Conservation (phyloP, 139 green algal genomes). For the Tetradesmus lagerheimii region DNA sequence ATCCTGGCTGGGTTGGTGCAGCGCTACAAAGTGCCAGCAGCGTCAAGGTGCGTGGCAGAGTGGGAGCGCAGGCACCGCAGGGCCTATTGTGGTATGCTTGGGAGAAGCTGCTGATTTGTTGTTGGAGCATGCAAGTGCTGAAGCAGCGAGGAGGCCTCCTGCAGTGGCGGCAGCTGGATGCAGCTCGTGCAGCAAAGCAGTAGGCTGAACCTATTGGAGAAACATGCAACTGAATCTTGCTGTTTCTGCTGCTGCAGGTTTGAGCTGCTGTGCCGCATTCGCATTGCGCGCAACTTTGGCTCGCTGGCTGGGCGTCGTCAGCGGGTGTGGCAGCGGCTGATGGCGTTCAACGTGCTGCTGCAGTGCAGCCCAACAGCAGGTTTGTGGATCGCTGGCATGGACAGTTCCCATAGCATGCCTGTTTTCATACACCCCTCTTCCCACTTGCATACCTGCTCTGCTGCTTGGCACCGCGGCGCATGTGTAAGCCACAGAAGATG, state of each 20-base stretch:
- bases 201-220: not conserved
- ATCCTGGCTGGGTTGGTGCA: slow-evolving; percentile 77
- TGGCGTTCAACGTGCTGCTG: slow-evolving; percentile 86
- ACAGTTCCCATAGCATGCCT: too few species aligned
- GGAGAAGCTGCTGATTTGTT: too few species aligned
- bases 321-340: slow-evolving; percentile 76
- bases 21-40: slow-evolving; percentile 70
- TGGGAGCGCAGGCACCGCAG: too few species aligned
- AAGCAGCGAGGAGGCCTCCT: not conserved
- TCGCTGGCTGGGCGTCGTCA: slow-evolving; percentile 67
- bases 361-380: slow-evolving; percentile 74
- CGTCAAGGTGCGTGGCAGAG: slow-evolving; percentile 63
- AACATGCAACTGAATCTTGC: not conserved
- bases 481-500: too few species aligned
- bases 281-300: slow-evolving; percentile 68
- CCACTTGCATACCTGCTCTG: too few species aligned
- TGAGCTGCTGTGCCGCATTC: slow-evolving; percentile 71
- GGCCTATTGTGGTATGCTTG: not conserved
- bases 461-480: too few species aligned
- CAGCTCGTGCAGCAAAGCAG: not conserved
- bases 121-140: not conserved
- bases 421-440: too few species aligned
- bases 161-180: not conserved
- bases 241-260: slow-evolving; percentile 71
- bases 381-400: not conserved